Evolutionary conservation across 208 protist genomes (phyloP).

Genomic region (Leishmania guyanensis): DNA sequence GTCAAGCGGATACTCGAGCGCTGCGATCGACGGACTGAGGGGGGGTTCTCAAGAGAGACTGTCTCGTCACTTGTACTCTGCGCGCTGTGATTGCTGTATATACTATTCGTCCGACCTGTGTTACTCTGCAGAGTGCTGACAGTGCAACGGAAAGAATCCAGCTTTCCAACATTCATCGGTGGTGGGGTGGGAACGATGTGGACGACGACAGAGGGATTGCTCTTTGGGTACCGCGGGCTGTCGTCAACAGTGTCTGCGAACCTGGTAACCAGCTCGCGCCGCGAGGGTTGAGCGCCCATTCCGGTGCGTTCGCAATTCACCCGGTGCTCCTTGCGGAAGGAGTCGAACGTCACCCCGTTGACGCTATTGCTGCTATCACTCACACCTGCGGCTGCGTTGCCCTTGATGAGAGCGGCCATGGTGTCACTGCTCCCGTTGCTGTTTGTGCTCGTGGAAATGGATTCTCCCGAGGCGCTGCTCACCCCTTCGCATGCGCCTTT

Average conservation of each 20-base stretch:
- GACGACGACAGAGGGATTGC: neutral
- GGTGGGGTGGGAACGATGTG: conserved; percentile 9
- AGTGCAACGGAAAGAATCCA: neutral
- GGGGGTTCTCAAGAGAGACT: neutral
- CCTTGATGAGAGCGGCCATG: neutral
- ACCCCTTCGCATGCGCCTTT: neutral
- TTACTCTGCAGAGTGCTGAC: neutral
- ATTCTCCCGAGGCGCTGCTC: neutral
- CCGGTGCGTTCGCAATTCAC: neutral
- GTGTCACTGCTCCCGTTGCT: neutral
- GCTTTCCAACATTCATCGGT: neutral
- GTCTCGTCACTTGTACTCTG: neutral
- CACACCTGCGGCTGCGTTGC: neutral
- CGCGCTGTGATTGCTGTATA: conserved; percentile 6
- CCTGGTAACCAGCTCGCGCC: conserved; percentile 3
- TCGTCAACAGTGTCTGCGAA: neutral
- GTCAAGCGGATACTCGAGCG: conserved; percentile 6
- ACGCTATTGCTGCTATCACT: neutral
- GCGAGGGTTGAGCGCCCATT: conserved; percentile 2
- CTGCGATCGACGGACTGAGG: neutral
- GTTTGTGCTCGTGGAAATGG: neutral
- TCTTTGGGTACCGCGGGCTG: neutral
- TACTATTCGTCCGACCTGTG: neutral
- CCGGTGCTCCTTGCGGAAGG: conserved; percentile 1
- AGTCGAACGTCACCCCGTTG: neutral